Evolutionary conservation across 2,329 filamentous ascomycete genomes (phyloP).

Genomic region (Pseudogymnoascus destructans): DNA sequence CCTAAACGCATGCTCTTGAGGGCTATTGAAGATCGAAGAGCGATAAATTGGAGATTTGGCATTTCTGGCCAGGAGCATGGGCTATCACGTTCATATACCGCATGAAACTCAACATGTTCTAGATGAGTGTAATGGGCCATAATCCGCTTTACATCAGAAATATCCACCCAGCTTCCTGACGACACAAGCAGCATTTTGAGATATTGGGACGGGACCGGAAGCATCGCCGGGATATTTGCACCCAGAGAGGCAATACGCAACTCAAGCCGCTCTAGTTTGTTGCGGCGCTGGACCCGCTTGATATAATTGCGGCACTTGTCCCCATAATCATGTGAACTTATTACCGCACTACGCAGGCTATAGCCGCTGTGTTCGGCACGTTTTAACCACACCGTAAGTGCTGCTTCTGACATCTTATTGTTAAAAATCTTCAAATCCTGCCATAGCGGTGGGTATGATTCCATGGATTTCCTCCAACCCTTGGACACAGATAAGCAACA

Average conservation of each 20-base stretch:
- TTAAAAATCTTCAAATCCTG: not conserved
- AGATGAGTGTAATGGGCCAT: not conserved
- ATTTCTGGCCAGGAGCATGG: not conserved
- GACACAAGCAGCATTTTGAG: not conserved
- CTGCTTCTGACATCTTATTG: not conserved
- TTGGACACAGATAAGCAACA: not conserved
- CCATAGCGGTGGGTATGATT: conserved; percentile 1
- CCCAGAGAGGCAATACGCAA: not conserved
- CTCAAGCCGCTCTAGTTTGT: not conserved
- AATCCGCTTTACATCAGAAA: not conserved
- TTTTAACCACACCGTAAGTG: conserved; percentile 1
- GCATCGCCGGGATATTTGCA: not conserved
- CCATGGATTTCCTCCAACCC: not conserved
- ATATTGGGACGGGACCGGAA: not conserved
- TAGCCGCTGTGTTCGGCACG: not conserved
- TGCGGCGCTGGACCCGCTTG: not conserved
- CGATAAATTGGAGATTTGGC: not conserved
- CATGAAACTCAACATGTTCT: not conserved
- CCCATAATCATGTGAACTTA: not conserved
- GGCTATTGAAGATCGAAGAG: not conserved
- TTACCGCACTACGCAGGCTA: not conserved
- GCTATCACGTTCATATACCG: not conserved
- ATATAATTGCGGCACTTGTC: not conserved
- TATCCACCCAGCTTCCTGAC: not conserved
- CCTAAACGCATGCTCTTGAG: not conserved